Evolutionary conservation across 2,329 filamentous ascomycete genomes (phyloP).

Genomic region (Furcasterigmium furcatum): DNA sequence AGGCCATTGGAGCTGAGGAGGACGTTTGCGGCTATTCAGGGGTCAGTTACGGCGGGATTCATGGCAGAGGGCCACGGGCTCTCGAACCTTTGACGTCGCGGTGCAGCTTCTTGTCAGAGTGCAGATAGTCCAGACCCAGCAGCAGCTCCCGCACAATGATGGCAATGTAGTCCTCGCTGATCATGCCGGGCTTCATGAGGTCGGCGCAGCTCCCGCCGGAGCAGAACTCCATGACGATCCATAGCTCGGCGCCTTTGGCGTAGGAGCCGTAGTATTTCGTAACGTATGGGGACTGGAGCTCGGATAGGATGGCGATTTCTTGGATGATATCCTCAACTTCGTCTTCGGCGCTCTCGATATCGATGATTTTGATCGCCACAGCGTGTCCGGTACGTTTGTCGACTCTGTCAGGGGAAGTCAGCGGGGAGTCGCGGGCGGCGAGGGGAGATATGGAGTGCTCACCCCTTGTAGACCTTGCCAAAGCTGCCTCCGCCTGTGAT

Average conservation of each 20-base stretch:
- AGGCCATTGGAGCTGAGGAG: constrained; percentile 86
- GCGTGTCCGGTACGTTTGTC: constrained; percentile 91
- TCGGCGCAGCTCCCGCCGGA: constrained; percentile 95
- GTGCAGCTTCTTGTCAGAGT: constrained; percentile 93
- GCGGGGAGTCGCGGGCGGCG: neutral
- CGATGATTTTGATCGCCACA: constrained; percentile 97
- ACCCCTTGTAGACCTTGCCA: constrained; percentile 98
- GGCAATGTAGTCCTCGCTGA: constrained; percentile 93
- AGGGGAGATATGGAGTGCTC: constrained; percentile 13
- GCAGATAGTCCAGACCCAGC: constrained; percentile 86
- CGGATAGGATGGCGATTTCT: constrained; percentile 95
- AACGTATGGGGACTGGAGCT: constrained; percentile 92
- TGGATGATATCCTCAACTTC: constrained; percentile 99
- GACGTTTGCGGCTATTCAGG: constrained; percentile 76
- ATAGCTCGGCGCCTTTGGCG: constrained; percentile 90
- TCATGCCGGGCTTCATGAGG: constrained; percentile 87
- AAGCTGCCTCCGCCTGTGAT: constrained; percentile 88
- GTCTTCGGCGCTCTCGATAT: constrained; percentile 98
- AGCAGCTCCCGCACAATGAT: constrained; percentile 91
- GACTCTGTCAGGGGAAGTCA: constrained; percentile 53
- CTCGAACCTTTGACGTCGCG: constrained; percentile 85
- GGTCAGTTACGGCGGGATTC: neutral
- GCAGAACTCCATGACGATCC: constrained; percentile 99
- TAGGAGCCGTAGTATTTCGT: constrained; percentile 98
- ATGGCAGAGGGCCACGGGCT: neutral